These are phyloP conservation scores for Solanum infundibuliforme DNA, from an alignment of 257 asterid genomes.

Conservation along the genomic window DNA sequence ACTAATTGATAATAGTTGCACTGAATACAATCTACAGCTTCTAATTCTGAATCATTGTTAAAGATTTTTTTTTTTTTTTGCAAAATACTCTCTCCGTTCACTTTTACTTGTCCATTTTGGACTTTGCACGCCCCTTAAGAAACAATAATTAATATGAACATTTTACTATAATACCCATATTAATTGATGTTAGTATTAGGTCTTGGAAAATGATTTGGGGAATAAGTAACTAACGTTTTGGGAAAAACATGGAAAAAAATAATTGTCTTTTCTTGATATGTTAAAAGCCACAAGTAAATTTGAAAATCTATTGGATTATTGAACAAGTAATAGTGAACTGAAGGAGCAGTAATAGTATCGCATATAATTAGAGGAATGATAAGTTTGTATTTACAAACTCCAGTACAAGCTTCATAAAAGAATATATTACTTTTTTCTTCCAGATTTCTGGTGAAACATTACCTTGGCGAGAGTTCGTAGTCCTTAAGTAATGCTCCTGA, in stretches of 20 bases:
- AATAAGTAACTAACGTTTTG: no score
- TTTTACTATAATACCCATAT: background rate
- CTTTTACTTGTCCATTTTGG: background rate
- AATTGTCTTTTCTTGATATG: no score
- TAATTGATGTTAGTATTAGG: background rate
- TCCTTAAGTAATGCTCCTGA: background rate
- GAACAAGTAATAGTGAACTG: no score
- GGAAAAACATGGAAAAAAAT: no score
- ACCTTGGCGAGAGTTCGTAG: background rate
- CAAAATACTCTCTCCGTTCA: background rate
- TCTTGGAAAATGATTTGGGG: background rate
- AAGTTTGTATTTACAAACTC: background rate
- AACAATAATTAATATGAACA: background rate
- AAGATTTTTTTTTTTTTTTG: background rate
- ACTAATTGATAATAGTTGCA: background rate
- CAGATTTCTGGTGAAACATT: background rate
- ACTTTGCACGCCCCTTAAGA: background rate
- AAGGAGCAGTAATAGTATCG: background rate
- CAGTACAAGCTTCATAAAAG: background rate
- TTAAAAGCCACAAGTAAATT: no score
- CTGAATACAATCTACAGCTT: background rate
- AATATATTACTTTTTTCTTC: background rate
- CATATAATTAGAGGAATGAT: background rate
- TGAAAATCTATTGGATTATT: no score
- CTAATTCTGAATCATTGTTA: background rate